Conservation (phyloP, 2,329 filamentous ascomycete species). For the Parasarocladium wereldwijsianum region DNA sequence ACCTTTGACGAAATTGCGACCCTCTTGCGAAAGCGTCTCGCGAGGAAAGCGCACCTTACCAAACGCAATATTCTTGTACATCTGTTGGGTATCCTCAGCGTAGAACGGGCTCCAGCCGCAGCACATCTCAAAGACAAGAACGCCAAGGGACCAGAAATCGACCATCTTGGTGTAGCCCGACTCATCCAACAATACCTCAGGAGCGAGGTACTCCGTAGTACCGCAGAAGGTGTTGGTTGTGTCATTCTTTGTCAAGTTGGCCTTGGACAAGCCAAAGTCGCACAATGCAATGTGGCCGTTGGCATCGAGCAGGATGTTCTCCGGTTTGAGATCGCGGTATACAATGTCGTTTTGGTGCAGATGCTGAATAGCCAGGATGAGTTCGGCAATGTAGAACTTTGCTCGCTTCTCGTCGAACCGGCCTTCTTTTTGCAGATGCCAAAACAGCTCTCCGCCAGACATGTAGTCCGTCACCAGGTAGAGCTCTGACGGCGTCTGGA, state of each 20-base stretch:
- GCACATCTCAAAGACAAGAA: constrained; percentile 98
- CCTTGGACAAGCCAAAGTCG: constrained; percentile 95
- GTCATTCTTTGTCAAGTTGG: constrained; percentile 90
- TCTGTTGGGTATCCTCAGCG: constrained; percentile 96
- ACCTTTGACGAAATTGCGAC: constrained; percentile 95
- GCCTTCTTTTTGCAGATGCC: constrained; percentile 95
- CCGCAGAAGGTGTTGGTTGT: constrained; percentile 99
- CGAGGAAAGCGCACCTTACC: constrained; percentile 94
- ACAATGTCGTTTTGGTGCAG: constrained; percentile 96
- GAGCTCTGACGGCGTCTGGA: constrained; percentile 91
- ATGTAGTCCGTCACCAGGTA: constrained; percentile 99
- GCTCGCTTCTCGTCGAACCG: constrained; percentile 88
- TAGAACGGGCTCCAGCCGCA: constrained; percentile 99
- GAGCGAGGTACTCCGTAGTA: constrained; percentile 92
- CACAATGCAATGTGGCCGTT: constrained; percentile 97
- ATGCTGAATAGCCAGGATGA: constrained; percentile 89
- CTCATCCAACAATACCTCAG: constrained; percentile 89
- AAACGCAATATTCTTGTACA: constrained; percentile 99
- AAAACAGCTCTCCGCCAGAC: constrained; percentile 96
- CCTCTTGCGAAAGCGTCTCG: constrained; percentile 87
- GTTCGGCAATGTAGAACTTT: constrained; percentile 97
- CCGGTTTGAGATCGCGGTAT: constrained; percentile 91
- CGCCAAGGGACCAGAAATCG: constrained; percentile 96
- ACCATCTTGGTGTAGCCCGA: constrained; percentile 99
- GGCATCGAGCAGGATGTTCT: constrained; percentile 92